Evolutionary conservation across 225 moss, liverwort and hornwort species (phyloP).

Genomic region (Sphagnum tenellum): DNA sequence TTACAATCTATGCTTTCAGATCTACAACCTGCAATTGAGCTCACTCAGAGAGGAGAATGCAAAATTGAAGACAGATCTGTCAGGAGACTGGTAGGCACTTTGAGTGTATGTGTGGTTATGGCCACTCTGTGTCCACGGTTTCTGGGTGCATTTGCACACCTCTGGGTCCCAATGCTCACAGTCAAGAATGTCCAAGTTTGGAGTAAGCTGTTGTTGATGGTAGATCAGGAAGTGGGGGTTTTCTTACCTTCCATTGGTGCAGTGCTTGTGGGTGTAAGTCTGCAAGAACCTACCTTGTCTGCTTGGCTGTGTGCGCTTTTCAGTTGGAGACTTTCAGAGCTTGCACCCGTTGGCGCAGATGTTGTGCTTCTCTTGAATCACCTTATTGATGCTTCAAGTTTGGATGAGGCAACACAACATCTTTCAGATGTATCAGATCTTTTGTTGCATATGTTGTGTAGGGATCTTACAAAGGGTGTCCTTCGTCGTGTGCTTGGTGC

Average conservation of each 20-base stretch:
- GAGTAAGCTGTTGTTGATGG: slow-evolving; percentile 25
- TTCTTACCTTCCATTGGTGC: slow-evolving; percentile 50
- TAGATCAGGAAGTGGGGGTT: slow-evolving; percentile 14
- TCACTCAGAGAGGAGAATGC: slow-evolving; percentile 14
- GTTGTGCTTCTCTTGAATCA: slow-evolving; percentile 49
- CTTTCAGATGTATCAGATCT: slow-evolving; percentile 29
- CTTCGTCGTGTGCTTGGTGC: slow-evolving; percentile 66
- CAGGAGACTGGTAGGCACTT: slow-evolving; percentile 17
- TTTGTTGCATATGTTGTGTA: slow-evolving; percentile 40
- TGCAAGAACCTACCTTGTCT: slow-evolving; percentile 51
- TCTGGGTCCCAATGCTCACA: slow-evolving; percentile 64
- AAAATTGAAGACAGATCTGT: slow-evolving; percentile 19
- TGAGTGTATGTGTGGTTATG: slow-evolving; percentile 62
- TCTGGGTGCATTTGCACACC: slow-evolving; percentile 52
- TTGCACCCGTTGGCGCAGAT: slow-evolving; percentile 69
- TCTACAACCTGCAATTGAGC: slow-evolving; percentile 14
- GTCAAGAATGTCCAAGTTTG: slow-evolving; percentile 38
- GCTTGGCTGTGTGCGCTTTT: slow-evolving; percentile 71
- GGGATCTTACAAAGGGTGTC: slow-evolving; percentile 49
- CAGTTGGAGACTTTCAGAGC: slow-evolving; percentile 67
- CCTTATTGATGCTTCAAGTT: slow-evolving; percentile 19
- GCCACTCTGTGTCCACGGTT: slow-evolving; percentile 68
- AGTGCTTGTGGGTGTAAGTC: slow-evolving; percentile 35
- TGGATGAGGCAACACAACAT: slow-evolving; percentile 22
- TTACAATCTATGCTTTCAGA: slow-evolving; percentile 42